Conservation (phyloP, 148 eudicot genomes). For the Tetragonia tetragonoides region DNA sequence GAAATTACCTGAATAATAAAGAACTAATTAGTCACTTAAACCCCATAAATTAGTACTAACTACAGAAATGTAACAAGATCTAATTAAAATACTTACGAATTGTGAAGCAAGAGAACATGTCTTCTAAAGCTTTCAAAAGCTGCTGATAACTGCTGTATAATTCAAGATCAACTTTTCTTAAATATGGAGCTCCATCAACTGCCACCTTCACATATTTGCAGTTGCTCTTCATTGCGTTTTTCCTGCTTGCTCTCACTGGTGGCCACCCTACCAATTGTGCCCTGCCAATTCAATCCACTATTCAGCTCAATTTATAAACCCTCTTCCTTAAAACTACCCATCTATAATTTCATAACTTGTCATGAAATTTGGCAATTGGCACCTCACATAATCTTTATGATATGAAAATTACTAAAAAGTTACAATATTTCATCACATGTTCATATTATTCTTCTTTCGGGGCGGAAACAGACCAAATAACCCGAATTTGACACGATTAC, state of each 20-base stretch:
- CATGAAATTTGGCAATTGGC: no score
- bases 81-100: slow-evolving; percentile 44
- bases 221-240: slow-evolving; percentile 29
- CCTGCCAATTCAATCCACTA: slow-evolving; percentile 23
- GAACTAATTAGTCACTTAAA: not conserved
- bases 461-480: not conserved
- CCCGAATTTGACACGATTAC: not conserved
- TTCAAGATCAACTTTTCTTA: slow-evolving; percentile 82
- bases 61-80: not conserved
- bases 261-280: slow-evolving; percentile 62
- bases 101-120: slow-evolving; percentile 67
- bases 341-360: not conserved
- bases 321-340: not conserved
- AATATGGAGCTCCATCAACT: slow-evolving; percentile 89
- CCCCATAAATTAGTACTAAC: not conserved
- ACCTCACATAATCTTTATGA: no score
- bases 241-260: slow-evolving; percentile 51
- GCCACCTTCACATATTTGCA: slow-evolving; percentile 67
- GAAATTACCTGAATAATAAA: slow-evolving; percentile 30
- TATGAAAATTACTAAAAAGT: no score
- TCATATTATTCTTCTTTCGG: no score
- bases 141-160: slow-evolving; percentile 53
- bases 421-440: no score
- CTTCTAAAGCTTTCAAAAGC: slow-evolving; percentile 57
- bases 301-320: no score